phyloP scores from a whole-genome alignment of 2,329 filamentous ascomycete genomes.

The Aspergillus caelatus region DNA sequence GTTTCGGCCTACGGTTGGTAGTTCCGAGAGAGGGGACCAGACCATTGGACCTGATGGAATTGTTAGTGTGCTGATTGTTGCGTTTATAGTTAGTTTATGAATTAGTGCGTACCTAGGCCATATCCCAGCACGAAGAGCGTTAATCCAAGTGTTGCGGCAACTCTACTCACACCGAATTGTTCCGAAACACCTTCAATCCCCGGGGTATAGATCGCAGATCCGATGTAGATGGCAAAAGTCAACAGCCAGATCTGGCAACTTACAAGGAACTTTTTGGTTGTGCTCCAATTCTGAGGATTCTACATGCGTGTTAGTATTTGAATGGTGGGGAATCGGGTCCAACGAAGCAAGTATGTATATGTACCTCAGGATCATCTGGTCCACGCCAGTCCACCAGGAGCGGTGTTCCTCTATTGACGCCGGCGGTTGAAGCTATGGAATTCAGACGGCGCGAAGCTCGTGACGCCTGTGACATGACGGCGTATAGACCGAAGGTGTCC shows the following conservation, averaged over 20 bases:
- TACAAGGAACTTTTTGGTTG: conserved; percentile 47
- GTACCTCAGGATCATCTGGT: conserved; percentile 18
- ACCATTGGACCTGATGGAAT: conserved; percentile 45
- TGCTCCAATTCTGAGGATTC: conserved; percentile 54
- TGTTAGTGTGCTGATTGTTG: not conserved
- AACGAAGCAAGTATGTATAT: too few species aligned
- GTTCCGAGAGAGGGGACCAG: conserved; percentile 51
- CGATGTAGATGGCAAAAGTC: conserved; percentile 56
- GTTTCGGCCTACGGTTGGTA: conserved; percentile 54
- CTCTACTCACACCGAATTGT: conserved; percentile 49
- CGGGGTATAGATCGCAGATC: conserved; percentile 55
- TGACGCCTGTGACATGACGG: conserved; percentile 23
- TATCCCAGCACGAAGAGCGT: conserved; percentile 54
- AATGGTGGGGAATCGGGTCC: too few species aligned
- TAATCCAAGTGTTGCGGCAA: conserved; percentile 53
- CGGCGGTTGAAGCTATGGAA: conserved; percentile 8
- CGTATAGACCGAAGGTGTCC: conserved; percentile 19
- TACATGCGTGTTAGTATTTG: conserved; percentile 16
- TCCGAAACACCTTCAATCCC: conserved; percentile 44
- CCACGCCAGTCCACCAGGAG: conserved; percentile 23
- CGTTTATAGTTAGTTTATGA: not conserved
- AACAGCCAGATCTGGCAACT: conserved; percentile 50
- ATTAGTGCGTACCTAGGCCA: conserved; percentile 35
- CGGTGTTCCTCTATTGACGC: not conserved
- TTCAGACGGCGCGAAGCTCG: not conserved